Evolutionary conservation across 495 filamentous ascomycete genomes (phyloP).

Genomic region (Annulohypoxylon nitens): DNA sequence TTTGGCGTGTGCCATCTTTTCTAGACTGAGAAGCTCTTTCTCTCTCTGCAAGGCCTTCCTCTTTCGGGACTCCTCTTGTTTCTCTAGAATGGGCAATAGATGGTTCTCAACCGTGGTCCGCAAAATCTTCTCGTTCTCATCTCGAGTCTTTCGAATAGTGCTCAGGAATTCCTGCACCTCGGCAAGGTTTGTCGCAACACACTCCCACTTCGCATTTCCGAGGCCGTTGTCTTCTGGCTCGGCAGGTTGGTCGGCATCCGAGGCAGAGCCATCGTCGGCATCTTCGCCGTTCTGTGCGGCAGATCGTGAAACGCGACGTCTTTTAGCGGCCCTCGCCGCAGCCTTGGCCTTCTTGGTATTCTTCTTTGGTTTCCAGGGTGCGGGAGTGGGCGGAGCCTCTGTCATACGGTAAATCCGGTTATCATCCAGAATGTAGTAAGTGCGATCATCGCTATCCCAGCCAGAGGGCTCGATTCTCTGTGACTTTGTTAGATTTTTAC

Average conservation of each 20-base stretch:
- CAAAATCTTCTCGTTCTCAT: conserved; percentile 84
- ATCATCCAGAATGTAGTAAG: conserved; percentile 93
- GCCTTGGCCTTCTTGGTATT: conserved; percentile 81
- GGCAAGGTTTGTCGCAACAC: conserved; percentile 80
- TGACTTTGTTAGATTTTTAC: conserved; percentile 42
- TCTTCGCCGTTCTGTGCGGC: conserved; percentile 54
- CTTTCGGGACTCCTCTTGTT: conserved; percentile 80
- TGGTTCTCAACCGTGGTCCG: conserved; percentile 76
- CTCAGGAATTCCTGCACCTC: conserved; percentile 82
- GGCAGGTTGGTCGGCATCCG: conserved; percentile 53
- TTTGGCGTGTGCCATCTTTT: conserved; percentile 93
- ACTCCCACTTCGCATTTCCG: conserved; percentile 88
- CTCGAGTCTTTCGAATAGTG: conserved; percentile 76
- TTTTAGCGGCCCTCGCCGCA: conserved; percentile 76
- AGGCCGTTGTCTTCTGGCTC: conserved; percentile 71
- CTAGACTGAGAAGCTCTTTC: conserved; percentile 81
- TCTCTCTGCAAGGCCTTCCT: conserved; percentile 77
- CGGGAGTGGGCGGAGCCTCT: conserved; percentile 69
- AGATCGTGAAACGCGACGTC: conserved; percentile 70
- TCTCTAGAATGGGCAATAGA: conserved; percentile 84
- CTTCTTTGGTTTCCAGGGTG: conserved; percentile 74
- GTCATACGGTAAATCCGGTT: conserved; percentile 90
- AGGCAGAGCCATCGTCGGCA: conserved; percentile 64
- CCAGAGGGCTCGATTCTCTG: conserved; percentile 94
- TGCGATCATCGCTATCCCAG: conserved; percentile 85